Percentiles rank a stretch among this genome's conserved stretches.
Evolutionary conservation across 2,329 filamentous ascomycete genomes (phyloP).

Genomic region (Sporothrix sp.): DNA sequence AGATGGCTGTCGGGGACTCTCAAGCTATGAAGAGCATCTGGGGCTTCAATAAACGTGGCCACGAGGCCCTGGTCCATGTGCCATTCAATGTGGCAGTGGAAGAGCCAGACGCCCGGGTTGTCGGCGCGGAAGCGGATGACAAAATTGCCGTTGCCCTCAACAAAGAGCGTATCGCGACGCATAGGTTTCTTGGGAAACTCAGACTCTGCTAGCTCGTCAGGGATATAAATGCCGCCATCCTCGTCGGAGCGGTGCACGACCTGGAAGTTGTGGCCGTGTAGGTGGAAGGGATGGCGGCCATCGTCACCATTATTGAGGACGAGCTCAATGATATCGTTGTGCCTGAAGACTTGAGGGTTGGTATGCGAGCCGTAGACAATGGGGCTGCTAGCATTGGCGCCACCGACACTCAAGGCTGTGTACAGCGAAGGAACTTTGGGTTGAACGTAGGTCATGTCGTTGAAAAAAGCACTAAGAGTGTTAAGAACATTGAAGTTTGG

Average conservation of each 20-base stretch:
- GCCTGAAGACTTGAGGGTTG: conserved; percentile 56
- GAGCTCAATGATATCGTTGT: conserved; percentile 60
- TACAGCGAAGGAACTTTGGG: conserved; percentile 75
- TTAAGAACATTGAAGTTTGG: conserved; percentile 27
- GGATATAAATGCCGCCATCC: conserved; percentile 45
- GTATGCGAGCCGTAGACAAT: conserved; percentile 56
- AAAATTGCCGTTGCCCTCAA: conserved; percentile 37
- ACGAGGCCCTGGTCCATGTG: conserved; percentile 40
- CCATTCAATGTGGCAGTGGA: conserved; percentile 47
- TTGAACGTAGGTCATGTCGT: conserved; percentile 63
- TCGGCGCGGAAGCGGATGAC: conserved; percentile 42
- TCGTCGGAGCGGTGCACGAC: conserved; percentile 50
- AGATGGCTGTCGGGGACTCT: conserved; percentile 50
- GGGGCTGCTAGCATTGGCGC: conserved; percentile 47
- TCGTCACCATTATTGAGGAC: conserved; percentile 35
- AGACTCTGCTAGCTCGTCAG: conserved; percentile 26
- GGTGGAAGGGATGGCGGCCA: conserved; percentile 18
- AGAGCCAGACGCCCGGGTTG: conserved; percentile 38
- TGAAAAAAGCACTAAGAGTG: conserved; percentile 52
- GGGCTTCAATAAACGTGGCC: conserved; percentile 36
- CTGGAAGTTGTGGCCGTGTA: conserved; percentile 20
- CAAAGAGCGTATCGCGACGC: conserved; percentile 35
- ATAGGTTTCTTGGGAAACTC: conserved; percentile 42
- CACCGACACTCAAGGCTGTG: conserved; percentile 56
- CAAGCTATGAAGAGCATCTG: conserved; percentile 33